phyloP scores from a whole-genome alignment of 257 asterid species.

The Ilex asprella region DNA sequence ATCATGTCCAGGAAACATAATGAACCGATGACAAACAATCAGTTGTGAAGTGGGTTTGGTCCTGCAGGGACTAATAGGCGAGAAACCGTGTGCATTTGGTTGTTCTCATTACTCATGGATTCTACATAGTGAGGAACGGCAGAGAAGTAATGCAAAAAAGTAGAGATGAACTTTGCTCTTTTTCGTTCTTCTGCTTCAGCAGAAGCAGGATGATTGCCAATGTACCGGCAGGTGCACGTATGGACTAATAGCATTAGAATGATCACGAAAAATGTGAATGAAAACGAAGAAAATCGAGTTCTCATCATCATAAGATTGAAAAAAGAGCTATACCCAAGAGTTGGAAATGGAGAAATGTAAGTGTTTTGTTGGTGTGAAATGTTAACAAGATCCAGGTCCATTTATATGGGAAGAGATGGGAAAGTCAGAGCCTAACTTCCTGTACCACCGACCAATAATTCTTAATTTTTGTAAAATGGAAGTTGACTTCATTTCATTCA shows the following conservation, averaged over 20 bases:
- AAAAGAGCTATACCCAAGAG: too few relatives aligned
- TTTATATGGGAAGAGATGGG: too few relatives aligned
- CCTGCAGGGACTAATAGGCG: constrained; percentile 34
- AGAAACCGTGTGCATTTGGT: constrained; percentile 23
- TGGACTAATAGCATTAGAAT: background rate
- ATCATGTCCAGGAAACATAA: too few relatives aligned
- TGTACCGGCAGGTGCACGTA: constrained; percentile 17
- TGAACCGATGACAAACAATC: constrained; percentile 8
- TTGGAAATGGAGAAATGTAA: too few relatives aligned
- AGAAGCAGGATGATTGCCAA: background rate
- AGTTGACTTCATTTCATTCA: too few relatives aligned
- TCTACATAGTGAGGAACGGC: constrained; percentile 17
- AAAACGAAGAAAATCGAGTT: background rate
- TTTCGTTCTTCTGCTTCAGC: constrained; percentile 13
- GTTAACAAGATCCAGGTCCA: too few relatives aligned
- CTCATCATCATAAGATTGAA: constrained; percentile 3
- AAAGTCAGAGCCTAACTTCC: too few relatives aligned
- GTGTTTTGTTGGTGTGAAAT: too few relatives aligned
- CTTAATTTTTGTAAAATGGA: too few relatives aligned
- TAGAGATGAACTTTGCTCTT: constrained; percentile 20
- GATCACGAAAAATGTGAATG: constrained; percentile 14
- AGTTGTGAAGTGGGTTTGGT: constrained; percentile 43
- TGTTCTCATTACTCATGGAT: constrained; percentile 2
- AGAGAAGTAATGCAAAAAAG: constrained; percentile 21
- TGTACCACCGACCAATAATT: too few relatives aligned